A percentile compares a stretch with the other conserved stretches of the same genome.
Evolutionary conservation across 2,329 filamentous ascomycete genomes (phyloP).

Genomic region (Moelleriella libera): DNA sequence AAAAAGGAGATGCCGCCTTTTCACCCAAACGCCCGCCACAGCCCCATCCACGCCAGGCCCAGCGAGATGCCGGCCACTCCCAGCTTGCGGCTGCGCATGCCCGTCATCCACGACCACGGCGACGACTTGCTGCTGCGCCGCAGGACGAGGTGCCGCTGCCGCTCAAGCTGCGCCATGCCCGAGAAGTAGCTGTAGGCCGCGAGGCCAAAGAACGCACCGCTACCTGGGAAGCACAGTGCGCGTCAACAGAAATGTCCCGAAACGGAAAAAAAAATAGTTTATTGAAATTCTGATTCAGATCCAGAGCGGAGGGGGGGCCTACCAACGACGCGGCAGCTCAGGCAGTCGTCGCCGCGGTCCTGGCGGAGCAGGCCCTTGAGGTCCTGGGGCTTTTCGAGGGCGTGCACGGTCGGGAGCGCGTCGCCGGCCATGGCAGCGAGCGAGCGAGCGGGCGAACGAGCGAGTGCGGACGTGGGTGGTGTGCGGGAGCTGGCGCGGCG

Average conservation of each 20-base stretch:
- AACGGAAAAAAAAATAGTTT: background rate
- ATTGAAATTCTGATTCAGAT: background rate
- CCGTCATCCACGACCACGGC: conserved; percentile 56
- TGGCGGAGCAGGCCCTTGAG: conserved; percentile 42
- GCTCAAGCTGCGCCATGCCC: conserved; percentile 56
- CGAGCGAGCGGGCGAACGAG: too few species aligned
- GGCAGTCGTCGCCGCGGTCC: conserved; percentile 51
- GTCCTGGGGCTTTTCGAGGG: conserved; percentile 46
- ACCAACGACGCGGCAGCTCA: conserved; percentile 60
- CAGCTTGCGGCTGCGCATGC: conserved; percentile 53
- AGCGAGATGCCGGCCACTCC: conserved; percentile 57
- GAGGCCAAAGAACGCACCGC: conserved; percentile 60
- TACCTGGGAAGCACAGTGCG: conserved; percentile 42
- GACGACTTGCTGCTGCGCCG: too few species aligned
- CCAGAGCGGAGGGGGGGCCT: conserved; percentile 11
- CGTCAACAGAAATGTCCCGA: too few species aligned
- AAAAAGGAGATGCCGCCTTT: too few species aligned
- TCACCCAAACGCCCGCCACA: conserved; percentile 51
- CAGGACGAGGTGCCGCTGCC: conserved; percentile 50
- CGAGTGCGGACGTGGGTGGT: too few species aligned
- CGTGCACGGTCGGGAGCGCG: conserved; percentile 34
- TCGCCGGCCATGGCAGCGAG: conserved; percentile 16
- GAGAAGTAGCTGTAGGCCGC: conserved; percentile 67
- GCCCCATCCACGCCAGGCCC: conserved; percentile 52
- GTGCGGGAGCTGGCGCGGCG: too few species aligned